Base-by-base conservation (phyloP, 192 early-diverging fungal species). In the Gonapodya sp. region DNA sequence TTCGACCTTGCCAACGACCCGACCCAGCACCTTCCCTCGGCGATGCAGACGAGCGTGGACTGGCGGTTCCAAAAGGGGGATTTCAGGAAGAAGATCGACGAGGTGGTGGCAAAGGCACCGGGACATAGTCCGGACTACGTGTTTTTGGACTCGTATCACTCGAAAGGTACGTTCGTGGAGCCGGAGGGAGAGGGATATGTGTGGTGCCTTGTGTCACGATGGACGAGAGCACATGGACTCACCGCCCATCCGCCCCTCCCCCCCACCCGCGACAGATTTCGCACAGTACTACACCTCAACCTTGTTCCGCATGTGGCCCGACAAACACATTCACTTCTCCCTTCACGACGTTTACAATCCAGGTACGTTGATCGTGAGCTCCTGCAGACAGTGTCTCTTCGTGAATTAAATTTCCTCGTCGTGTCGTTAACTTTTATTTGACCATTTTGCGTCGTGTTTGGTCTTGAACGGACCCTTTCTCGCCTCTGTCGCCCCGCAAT, bases 261-360 rank as follows among this genome's bases (percentile, higher is more conserved):
- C 24, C 24, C 46, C 46, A 8, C 24, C 46, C 46, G 8, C 46
- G 46, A 18, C 16, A 18, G 75, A 77, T 33, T 77, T 77, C 34
- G 75, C 75, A 14, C 30, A 32, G 30, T 77, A 32, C 75, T 77
- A 77, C 75, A 34, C 75, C 8, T 14, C 75, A 14, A 33, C 16
- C 18, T 14, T 77, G 30, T 18, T 77, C 75, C 75, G 75, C 30
- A 34, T 77, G 34, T 34, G 75, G 75, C 30, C 75, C 8, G 75
- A 77, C 18, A 77, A 77, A 33, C 75, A 34, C 75, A 34, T 77
- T 33, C 30, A 34, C 75, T 14, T 77, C 8, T 32, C 75, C 75
- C 75, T 77, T 18, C 75, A 77, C 31, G 75, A 34, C 75, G 75
- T 34, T 14, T 77, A 77, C 75, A 34, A 77, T 33, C 75, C 75